phyloP scores from a whole-genome alignment of 2,329 filamentous ascomycete species.

The Sclerotinia minor region DNA sequence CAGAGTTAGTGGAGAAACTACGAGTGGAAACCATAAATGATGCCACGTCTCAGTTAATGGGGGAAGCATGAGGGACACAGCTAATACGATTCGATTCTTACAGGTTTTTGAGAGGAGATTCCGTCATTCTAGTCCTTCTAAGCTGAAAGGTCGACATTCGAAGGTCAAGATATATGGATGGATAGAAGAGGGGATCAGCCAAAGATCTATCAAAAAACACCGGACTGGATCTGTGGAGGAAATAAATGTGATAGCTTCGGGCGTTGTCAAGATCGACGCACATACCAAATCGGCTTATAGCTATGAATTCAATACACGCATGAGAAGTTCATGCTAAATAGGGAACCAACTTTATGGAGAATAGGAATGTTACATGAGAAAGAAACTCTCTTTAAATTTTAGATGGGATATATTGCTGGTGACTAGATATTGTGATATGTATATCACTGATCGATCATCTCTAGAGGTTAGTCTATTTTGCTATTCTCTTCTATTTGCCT shows the following conservation, averaged over 20 bases:
- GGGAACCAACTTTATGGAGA: slow-evolving; percentile 19
- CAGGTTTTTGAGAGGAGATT: slow-evolving; percentile 44
- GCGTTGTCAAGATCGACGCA: slow-evolving; percentile 21
- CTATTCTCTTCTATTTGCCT: not conserved
- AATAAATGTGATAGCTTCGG: slow-evolving; percentile 19
- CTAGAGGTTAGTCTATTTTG: slow-evolving; percentile 6
- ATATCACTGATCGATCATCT: not conserved
- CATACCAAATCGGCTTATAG: slow-evolving; percentile 16
- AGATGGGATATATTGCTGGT: slow-evolving; percentile 5
- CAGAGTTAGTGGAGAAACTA: not conserved
- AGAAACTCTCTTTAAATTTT: slow-evolving; percentile 16
- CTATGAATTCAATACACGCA: slow-evolving; percentile 18
- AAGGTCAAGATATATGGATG: slow-evolving; percentile 17
- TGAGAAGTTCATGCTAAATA: slow-evolving; percentile 18
- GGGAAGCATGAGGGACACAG: not conserved
- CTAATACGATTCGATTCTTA: slow-evolving; percentile 5
- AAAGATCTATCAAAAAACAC: not conserved
- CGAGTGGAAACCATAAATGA: not conserved
- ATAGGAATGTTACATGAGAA: slow-evolving; percentile 19
- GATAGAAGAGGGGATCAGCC: slow-evolving; percentile 7
- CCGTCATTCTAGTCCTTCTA: slow-evolving; percentile 43
- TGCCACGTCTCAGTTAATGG: not conserved
- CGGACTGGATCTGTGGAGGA: slow-evolving; percentile 20
- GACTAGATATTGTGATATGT: slow-evolving; percentile 22
- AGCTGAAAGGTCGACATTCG: slow-evolving; percentile 36